Evolutionary conservation across 2,329 filamentous ascomycete genomes (phyloP), one percentile per base, ranked within the genome.

Genomic region (Akanthomyces uredinophilus): DNA sequence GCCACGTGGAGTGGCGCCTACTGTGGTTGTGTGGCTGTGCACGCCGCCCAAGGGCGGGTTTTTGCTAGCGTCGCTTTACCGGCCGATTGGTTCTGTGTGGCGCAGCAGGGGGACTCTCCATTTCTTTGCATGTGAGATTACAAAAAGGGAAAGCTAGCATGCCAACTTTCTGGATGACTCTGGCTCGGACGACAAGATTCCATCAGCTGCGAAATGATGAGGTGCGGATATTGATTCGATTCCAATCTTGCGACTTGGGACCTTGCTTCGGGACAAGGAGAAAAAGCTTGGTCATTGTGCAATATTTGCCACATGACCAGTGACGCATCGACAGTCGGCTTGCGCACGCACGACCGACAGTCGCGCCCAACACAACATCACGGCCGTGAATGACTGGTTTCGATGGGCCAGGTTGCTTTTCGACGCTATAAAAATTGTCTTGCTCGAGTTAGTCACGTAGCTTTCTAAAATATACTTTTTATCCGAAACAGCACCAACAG

Each of bases 21-120:
- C 27, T 56, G 53, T 56, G 53, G 53, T 41, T 41, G 53, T 56
- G 53, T 56, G 53, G 53, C 53, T 41, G 53, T 47, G 53, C 39
- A 11, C 24, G 11, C 18, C n/a, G 6, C 32, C n/a, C 20, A 24
- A 24, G 37, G 37, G 11, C 16, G 8, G 37, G 37, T 39, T 10
- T 13, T 39, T 14, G 13, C 27, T 43, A 41, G 51, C 37, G 20
- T 35, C 35, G n/a, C n/a, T 18, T 27, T 41, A 35, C 22, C 51
- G 37, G 22, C 51, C 20, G 51, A 54, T 54, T 54, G 51, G 51
- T 54, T 54, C n/a, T 47, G 44, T 24, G n/a, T 16, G 37, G 44
- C 20, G 44, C 44, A 27, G 44, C 37, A 39, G 37, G 7, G 10
- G 37, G 7, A 16, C 13, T 13, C 7, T 10, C 14, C 24, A 18